phyloP scores from a whole-genome alignment of 2,329 filamentous ascomycete genomes.

The Fusarium sarcochroum region DNA sequence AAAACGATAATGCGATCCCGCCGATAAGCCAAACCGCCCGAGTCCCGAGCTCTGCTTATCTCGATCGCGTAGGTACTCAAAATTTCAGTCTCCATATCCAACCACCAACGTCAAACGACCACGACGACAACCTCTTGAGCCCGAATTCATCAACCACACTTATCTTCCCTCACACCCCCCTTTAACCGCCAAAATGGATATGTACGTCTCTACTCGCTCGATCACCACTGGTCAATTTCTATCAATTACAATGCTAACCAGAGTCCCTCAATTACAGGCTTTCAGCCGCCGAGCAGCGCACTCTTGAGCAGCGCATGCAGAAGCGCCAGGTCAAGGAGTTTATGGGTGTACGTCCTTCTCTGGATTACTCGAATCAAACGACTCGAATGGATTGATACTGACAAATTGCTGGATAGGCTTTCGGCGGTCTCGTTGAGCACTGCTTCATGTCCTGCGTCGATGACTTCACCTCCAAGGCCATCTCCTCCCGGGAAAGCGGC shows the following conservation, averaged over 20 bases:
- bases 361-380: neutral
- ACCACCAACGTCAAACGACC: constrained; percentile 31
- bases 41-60: constrained; percentile 41
- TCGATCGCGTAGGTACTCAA: constrained; percentile 34
- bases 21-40: constrained; percentile 44
- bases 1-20: constrained; percentile 53
- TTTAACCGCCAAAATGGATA: constrained; percentile 49
- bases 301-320: constrained; percentile 95
- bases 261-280: constrained; percentile 63
- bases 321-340: constrained; percentile 99
- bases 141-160: constrained; percentile 23
- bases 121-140: constrained; percentile 24
- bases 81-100: constrained; percentile 48
- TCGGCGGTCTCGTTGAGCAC: constrained; percentile 72
- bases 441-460: constrained; percentile 98
- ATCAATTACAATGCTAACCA: constrained; percentile 14
- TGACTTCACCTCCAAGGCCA: constrained; percentile 97
- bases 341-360: constrained; percentile 81
- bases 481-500: constrained; percentile 88
- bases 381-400: neutral
- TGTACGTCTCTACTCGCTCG: constrained; percentile 35
- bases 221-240: no score
- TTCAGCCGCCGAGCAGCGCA: constrained; percentile 85
- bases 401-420: constrained; percentile 49
- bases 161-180: neutral